A percentile compares a stretch with the other conserved stretches of the same genome.
Conservation (phyloP, 257 asterid genomes). For the Solanum lignicaule region DNA sequence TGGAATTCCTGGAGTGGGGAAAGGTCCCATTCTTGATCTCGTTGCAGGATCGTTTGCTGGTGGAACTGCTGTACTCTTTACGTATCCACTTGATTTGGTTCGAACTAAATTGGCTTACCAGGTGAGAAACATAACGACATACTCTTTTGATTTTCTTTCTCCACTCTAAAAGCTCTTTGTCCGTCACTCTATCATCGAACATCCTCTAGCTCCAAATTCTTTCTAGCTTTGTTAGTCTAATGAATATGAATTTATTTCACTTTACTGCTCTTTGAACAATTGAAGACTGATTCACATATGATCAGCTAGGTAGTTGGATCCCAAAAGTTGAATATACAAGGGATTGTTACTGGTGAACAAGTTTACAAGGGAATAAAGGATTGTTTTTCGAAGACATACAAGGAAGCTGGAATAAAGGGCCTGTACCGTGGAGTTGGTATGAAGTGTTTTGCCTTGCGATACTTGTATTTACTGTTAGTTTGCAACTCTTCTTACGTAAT, state of each 20-base stretch:
- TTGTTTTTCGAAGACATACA: slow-evolving; percentile 75
- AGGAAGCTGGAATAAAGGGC: slow-evolving; percentile 73
- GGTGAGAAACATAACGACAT: slow-evolving; percentile 25
- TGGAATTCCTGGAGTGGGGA: slow-evolving; percentile 46
- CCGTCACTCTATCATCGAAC: not conserved
- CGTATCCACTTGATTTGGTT: slow-evolving; percentile 94
- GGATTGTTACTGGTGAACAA: slow-evolving; percentile 28
- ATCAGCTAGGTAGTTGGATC: slow-evolving; percentile 55
- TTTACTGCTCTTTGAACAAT: not conserved
- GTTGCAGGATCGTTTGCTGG: slow-evolving; percentile 94
- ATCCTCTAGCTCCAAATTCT: not conserved
- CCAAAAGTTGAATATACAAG: slow-evolving; percentile 28
- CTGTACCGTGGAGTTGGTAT: slow-evolving; percentile 90
- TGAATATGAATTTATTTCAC: not conserved
- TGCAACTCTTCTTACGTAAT: not conserved
- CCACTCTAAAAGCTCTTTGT: not conserved
- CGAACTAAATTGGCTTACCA: slow-evolving; percentile 91
- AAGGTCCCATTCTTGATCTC: slow-evolving; percentile 92
- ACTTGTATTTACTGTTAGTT: not conserved
- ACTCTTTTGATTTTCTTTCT: not conserved
- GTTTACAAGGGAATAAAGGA: slow-evolving; percentile 67
- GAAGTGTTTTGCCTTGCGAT: not conserved
- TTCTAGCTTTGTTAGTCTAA: not conserved
- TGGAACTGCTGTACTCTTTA: slow-evolving; percentile 88
- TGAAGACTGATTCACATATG: slow-evolving; percentile 17